phyloP scores from a whole-genome alignment of 352 stramenopile species.

The Plasmopara halstedii region DNA sequence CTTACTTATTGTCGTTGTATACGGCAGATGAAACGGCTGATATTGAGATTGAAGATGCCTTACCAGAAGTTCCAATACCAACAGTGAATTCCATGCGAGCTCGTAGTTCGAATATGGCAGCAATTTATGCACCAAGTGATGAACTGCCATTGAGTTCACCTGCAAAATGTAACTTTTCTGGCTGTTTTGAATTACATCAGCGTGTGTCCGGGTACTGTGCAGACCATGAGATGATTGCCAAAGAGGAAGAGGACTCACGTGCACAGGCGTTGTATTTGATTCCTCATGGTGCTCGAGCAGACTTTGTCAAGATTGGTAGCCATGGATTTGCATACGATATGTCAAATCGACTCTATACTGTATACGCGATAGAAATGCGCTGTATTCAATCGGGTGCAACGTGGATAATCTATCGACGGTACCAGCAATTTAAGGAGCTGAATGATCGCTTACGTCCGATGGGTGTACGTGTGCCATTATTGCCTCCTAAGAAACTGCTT shows the following conservation, averaged over 20 bases:
- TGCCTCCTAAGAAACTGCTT: slow-evolving; percentile 80
- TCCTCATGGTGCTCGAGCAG: slow-evolving; percentile 47
- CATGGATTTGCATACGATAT: slow-evolving; percentile 72
- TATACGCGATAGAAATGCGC: slow-evolving; percentile 74
- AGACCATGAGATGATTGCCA: slow-evolving; percentile 72
- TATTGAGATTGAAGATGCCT: slow-evolving; percentile 66
- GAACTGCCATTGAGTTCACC: slow-evolving; percentile 34
- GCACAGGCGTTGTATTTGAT: slow-evolving; percentile 78
- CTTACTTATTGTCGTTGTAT: slow-evolving; percentile 70
- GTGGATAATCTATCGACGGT: slow-evolving; percentile 80
- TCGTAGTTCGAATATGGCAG: slow-evolving; percentile 45
- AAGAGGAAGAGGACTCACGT: slow-evolving; percentile 74
- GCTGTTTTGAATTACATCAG: slow-evolving; percentile 57
- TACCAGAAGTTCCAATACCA: slow-evolving; percentile 6
- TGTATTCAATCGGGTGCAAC: slow-evolving; percentile 62
- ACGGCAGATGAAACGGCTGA: slow-evolving; percentile 72
- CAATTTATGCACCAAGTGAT: slow-evolving; percentile 28
- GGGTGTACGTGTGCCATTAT: slow-evolving; percentile 61
- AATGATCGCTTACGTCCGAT: slow-evolving; percentile 54
- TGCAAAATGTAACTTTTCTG: slow-evolving; percentile 39
- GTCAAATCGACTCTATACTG: slow-evolving; percentile 68
- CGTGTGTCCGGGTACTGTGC: slow-evolving; percentile 62
- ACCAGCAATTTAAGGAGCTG: slow-evolving; percentile 79
- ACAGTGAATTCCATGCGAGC: slow-evolving; percentile 14
- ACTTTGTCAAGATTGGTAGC: slow-evolving; percentile 70